Evolutionary conservation across 2,329 filamentous ascomycete genomes (phyloP).

Genomic region (Apiospora malaysiana): DNA sequence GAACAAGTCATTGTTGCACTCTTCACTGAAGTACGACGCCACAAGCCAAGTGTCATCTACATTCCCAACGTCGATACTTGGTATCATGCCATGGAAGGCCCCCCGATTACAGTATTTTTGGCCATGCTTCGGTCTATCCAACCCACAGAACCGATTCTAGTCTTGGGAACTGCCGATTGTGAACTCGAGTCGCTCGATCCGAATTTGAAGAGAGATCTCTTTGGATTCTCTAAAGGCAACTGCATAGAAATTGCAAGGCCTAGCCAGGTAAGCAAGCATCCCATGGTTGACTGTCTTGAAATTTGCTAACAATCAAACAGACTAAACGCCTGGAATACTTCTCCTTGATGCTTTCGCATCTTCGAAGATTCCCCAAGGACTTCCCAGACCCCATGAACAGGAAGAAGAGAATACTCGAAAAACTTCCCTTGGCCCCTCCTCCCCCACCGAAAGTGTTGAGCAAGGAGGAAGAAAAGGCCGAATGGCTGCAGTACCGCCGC

Average conservation of each 20-base stretch:
- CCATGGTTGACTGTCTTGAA: not conserved
- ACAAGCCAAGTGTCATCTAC: conserved; percentile 95
- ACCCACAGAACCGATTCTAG: conserved; percentile 87
- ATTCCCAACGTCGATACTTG: conserved; percentile 89
- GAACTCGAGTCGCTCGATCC: conserved; percentile 65
- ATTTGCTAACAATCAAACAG: conserved; percentile 38
- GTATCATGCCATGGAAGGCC: conserved; percentile 69
- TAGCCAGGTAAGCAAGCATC: conserved; percentile 58
- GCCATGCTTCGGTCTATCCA: conserved; percentile 81
- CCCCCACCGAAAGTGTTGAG: conserved; percentile 71
- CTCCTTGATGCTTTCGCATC: conserved; percentile 72
- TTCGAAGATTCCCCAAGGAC: conserved; percentile 79
- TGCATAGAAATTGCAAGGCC: conserved; percentile 74
- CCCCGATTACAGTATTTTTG: conserved; percentile 80
- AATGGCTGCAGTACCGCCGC: conserved; percentile 83
- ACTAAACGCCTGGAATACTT: conserved; percentile 81
- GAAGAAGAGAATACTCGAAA: conserved; percentile 83
- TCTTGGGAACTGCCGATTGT: conserved; percentile 84
- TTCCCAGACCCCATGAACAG: conserved; percentile 88
- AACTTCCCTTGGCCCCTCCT: conserved; percentile 75
- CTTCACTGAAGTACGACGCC: conserved; percentile 89
- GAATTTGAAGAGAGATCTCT: conserved; percentile 76
- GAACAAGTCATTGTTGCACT: conserved; percentile 90
- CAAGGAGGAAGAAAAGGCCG: conserved; percentile 80
- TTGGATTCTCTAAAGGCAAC: conserved; percentile 84